Base-by-base conservation (phyloP, 352 stramenopile species). In the Pythium chondricola region DNA sequence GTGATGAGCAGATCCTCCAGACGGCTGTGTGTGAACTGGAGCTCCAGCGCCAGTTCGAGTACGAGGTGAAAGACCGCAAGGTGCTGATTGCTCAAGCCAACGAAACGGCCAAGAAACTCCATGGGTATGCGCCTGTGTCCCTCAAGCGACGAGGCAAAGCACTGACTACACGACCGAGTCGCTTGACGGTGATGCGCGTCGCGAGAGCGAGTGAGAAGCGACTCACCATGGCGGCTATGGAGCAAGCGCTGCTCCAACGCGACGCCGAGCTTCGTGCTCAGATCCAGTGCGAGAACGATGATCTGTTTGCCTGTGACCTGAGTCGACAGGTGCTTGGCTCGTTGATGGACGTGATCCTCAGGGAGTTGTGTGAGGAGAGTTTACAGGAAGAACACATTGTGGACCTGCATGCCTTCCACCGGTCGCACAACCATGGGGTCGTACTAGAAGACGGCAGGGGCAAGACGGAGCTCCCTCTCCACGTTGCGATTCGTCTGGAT, bases 121-220 rank as follows among this genome's bases (percentile, higher is more conserved):
- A 73, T 1, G 41, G 49, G 7, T 59, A 58, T 17, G 46, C 58
- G 10, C 65, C 67, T 7, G 52, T 85, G 7, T 69, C 56, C 3
- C 62, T 72, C 21, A 63, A 57, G 48, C 52, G 40, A 40, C 51
- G 48, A 10, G 48, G 9, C 20, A 66, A 50, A 48, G 39, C 14
- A 14, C 2, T 36, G 1, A 45, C 26, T 1, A 8, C 32, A n/a
- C 32, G 46, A 2, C 46, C 69, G 2, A 69, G 62, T 55, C 55
- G 52, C 16, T 21, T 92, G 0, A 75, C 83, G n/a, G 43, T 74
- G 1, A 58, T 80, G 20, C 63, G 75, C 11, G 62, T 87, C 6
- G 40, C 73, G 14, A 52, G 77, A 26, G 75, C 75, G 13, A 64
- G 60, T 43, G 71, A 86, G 51, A 92, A 89, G 46, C 74, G 77